Evolutionary conservation across 345 rosid genomes (phyloP).

Genomic region (Erodium maritimum): DNA sequence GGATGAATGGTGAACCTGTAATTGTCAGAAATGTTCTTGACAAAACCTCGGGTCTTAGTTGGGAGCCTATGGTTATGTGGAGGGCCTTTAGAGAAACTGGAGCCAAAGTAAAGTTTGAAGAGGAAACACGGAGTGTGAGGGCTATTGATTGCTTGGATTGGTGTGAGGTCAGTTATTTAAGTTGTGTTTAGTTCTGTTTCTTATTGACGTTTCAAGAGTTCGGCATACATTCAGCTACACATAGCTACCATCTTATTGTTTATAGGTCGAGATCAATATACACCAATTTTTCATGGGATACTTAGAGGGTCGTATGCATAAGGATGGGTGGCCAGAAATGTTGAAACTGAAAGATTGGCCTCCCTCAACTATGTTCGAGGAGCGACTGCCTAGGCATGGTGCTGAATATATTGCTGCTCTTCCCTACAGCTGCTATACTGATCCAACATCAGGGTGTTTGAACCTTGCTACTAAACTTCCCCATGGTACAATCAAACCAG

Average conservation of each 20-base stretch:
- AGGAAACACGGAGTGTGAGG: conserved; percentile 29
- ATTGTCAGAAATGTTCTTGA: conserved; percentile 38
- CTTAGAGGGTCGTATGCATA: conserved; percentile 31
- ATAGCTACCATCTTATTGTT: neutral
- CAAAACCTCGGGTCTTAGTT: conserved; percentile 39
- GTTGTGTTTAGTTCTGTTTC: neutral
- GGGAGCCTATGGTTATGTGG: conserved; percentile 73
- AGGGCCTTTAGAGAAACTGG: conserved; percentile 30
- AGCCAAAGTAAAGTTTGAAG: conserved; percentile 27
- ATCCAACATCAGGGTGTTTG: conserved; percentile 34
- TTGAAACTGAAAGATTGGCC: conserved; percentile 59
- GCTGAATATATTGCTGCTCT: conserved; percentile 40
- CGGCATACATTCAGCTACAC: neutral
- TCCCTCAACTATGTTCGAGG: conserved; percentile 37
- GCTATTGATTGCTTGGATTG: conserved; percentile 49
- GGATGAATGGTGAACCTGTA: conserved; percentile 55
- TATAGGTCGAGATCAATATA: conserved; percentile 42
- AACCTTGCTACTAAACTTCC: conserved; percentile 49
- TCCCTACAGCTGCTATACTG: conserved; percentile 39
- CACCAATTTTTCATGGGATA: conserved; percentile 44
- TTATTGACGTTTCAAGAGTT: neutral
- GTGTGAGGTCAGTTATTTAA: conserved; percentile 32
- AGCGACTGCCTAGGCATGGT: conserved; percentile 47
- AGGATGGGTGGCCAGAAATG: conserved; percentile 42
- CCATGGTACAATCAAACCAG: conserved; percentile 32